Percentiles rank a stretch among this genome's conserved stretches.
Conservation (phyloP, 83 land plant genomes). For the Diphasiastrum complanatum region DNA sequence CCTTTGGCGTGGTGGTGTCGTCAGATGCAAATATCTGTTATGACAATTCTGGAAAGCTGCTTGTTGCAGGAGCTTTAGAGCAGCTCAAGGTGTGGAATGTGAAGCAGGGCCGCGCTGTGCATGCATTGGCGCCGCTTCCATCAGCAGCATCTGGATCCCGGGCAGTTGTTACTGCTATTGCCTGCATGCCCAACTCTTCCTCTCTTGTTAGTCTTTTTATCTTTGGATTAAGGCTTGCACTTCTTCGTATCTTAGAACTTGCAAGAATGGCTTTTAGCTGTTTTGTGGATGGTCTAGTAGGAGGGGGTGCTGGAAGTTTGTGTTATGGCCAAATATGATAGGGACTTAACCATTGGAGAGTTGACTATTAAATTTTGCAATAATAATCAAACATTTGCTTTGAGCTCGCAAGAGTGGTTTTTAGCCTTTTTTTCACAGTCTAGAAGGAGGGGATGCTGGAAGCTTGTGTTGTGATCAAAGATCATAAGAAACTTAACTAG, state of each 20-base stretch:
- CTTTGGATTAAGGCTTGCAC: background rate
- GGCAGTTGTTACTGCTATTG: constrained; percentile 53
- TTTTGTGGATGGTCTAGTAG: too few relatives aligned
- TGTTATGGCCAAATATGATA: too few relatives aligned
- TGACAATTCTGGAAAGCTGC: constrained; percentile 54
- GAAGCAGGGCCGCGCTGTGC: constrained; percentile 44
- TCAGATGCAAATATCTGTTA: constrained; percentile 50
- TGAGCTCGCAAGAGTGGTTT: too few relatives aligned
- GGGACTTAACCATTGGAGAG: too few relatives aligned
- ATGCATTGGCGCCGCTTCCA: constrained; percentile 22
- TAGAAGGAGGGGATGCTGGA: too few relatives aligned
- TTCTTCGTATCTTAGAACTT: background rate
- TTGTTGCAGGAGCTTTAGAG: constrained; percentile 65
- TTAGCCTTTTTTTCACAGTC: too few relatives aligned
- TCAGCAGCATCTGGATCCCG: constrained; percentile 20
- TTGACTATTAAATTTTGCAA: too few relatives aligned
- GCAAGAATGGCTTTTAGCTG: background rate
- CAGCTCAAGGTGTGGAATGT: constrained; percentile 54
- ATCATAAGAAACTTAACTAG: too few relatives aligned
- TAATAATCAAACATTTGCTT: too few relatives aligned
- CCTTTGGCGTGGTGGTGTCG: constrained; percentile 66
- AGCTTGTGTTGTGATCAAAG: too few relatives aligned
- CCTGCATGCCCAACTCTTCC: constrained; percentile 40
- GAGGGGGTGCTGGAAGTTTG: too few relatives aligned
- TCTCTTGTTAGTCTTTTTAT: constrained; percentile 8